Conservation (phyloP, 495 filamentous ascomycete species). For the Podospora didyma region DNA sequence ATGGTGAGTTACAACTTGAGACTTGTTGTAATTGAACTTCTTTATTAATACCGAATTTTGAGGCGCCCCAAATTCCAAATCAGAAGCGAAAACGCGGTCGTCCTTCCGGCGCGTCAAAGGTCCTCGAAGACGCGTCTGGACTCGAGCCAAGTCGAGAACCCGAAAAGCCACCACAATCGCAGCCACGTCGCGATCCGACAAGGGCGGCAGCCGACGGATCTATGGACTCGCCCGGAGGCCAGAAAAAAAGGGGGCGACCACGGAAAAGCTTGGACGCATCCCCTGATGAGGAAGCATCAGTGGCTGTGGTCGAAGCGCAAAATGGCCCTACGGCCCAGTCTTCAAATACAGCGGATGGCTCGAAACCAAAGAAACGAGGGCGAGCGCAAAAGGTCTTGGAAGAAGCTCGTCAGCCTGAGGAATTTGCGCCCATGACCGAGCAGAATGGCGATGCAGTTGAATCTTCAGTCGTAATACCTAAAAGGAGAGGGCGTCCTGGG, state of each 20-base stretch:
- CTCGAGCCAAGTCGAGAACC: not conserved
- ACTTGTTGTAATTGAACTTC: too few species aligned
- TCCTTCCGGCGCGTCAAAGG: slow-evolving; percentile 34
- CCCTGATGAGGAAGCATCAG: not conserved
- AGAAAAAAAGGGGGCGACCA: slow-evolving; percentile 20
- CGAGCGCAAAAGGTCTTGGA: slow-evolving; percentile 12
- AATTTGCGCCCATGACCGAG: not conserved
- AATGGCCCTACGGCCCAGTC: not conserved
- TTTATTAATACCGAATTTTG: slow-evolving; percentile 7
- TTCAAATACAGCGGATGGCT: not conserved
- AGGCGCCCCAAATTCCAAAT: slow-evolving; percentile 31
- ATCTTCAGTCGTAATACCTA: not conserved
- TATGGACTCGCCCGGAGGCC: not conserved
- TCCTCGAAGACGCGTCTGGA: slow-evolving; percentile 31
- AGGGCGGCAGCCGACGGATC: not conserved
- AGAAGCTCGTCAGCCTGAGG: not conserved
- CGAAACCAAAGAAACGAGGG: slow-evolving; percentile 18
- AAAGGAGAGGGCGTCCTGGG: not conserved
- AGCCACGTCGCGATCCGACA: not conserved
- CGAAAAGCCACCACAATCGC: not conserved
- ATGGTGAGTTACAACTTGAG: slow-evolving; percentile 19
- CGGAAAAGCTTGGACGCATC: slow-evolving; percentile 7
- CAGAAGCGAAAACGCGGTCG: slow-evolving; percentile 42
- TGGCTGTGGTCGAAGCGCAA: not conserved
- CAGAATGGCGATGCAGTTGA: not conserved